Evolutionary conservation across 2,329 filamentous ascomycete genomes (phyloP).

Genomic region (Diaporthe destruens): DNA sequence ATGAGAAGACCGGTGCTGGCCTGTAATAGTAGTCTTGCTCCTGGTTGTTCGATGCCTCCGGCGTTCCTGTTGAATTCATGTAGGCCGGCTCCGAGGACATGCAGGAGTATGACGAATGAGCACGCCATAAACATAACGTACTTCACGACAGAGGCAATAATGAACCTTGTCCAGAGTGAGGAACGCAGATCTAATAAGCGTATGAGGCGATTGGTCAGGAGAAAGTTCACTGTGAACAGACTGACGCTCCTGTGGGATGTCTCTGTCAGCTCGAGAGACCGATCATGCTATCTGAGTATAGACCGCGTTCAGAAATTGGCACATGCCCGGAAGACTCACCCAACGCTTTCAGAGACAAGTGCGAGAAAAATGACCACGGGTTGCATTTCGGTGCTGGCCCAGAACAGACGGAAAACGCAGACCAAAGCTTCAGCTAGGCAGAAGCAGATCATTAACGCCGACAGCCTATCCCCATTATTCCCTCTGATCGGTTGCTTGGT

Average conservation of each 20-base stretch:
- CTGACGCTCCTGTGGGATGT: neutral
- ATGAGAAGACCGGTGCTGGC: constrained; percentile 16
- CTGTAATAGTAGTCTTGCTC: constrained; percentile 10
- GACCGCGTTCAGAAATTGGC: neutral
- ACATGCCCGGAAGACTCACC: neutral
- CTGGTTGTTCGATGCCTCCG: neutral
- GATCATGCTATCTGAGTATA: neutral
- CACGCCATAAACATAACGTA: neutral
- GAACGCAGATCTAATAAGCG: constrained; percentile 23
- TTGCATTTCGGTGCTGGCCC: constrained; percentile 11
- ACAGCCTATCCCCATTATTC: constrained; percentile 8
- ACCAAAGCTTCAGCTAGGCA: constrained; percentile 32
- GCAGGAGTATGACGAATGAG: neutral
- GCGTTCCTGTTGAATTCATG: constrained; percentile 13
- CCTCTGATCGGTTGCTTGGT: neutral
- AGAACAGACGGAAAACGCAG: constrained; percentile 16
- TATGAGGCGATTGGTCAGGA: constrained; percentile 24
- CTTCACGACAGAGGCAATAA: constrained; percentile 8
- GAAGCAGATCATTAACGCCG: constrained; percentile 29
- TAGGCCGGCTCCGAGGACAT: constrained; percentile 14
- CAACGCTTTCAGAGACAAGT: constrained; percentile 30
- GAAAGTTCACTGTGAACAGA: constrained; percentile 32
- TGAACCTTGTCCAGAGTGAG: constrained; percentile 22
- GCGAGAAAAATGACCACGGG: constrained; percentile 15
- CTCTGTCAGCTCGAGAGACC: neutral